These are phyloP conservation scores for Pichia californica DNA, from an alignment of 805 yeast species.

Conservation along the genomic window DNA sequence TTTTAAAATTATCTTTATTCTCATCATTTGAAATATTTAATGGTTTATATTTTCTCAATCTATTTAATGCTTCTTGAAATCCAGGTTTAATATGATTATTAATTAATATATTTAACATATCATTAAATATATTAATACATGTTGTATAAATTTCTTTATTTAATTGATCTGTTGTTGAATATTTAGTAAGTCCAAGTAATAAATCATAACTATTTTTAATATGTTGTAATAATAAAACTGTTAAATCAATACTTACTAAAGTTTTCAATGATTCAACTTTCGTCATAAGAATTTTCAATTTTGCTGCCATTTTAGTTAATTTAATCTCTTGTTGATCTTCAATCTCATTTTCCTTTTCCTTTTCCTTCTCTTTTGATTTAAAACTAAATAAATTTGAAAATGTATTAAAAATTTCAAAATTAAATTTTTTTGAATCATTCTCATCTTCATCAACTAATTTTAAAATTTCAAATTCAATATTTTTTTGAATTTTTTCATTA, in stretches of 20 bases:
- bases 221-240: constrained; percentile 60
- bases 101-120: constrained; percentile 56
- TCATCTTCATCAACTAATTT: constrained; percentile 25
- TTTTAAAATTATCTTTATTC: constrained; percentile 13
- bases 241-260: constrained; percentile 74
- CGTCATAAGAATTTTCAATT: constrained; percentile 66
- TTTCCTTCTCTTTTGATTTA: constrained; percentile 18
- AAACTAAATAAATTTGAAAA: constrained; percentile 57
- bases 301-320: constrained; percentile 68
- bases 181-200: constrained; percentile 38
- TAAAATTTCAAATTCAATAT: constrained; percentile 34
- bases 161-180: constrained; percentile 27
- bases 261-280: constrained; percentile 72
- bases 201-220: constrained; percentile 62
- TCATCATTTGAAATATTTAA: constrained; percentile 21
- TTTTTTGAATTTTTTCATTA: constrained; percentile 32
- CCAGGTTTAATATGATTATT: constrained; percentile 77
- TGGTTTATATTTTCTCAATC: constrained; percentile 70
- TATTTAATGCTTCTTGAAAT: constrained; percentile 69
- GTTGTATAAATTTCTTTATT: constrained; percentile 28
- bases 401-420: constrained; percentile 50
- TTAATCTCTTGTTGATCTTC: constrained; percentile 26
- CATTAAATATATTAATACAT: constrained; percentile 60
- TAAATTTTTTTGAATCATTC: constrained; percentile 26
- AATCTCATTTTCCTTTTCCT: constrained; percentile 22